These are phyloP conservation scores for Plasmodium knowlesi DNA, from an alignment of 169 alveolate genomes.

Conservation along the genomic window DNA sequence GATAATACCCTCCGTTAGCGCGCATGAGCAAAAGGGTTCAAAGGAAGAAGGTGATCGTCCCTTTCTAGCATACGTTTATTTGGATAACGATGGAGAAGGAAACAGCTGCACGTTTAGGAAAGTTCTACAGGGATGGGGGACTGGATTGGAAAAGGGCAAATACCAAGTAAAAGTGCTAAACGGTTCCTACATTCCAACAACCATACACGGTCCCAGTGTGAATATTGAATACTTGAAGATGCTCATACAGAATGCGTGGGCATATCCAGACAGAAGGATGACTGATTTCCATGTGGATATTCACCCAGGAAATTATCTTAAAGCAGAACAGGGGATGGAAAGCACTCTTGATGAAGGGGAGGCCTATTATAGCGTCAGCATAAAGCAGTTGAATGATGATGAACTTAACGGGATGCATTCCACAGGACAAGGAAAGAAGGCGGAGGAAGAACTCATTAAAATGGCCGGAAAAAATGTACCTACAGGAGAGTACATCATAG, in stretches of 20 bases:
- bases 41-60: background rate
- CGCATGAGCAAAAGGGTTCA: background rate
- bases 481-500: background rate
- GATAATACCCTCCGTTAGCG: background rate
- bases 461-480: slow-evolving; percentile 1
- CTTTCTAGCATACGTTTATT: background rate
- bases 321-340: background rate
- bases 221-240: background rate
- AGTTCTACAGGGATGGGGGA: background rate
- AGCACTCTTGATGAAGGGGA: background rate
- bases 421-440: background rate
- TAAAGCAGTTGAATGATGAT: background rate
- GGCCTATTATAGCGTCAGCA: slow-evolving; percentile 4
- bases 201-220: background rate
- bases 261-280: background rate
- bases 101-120: background rate
- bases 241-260: slow-evolving; percentile 20
- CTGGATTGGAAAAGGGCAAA: background rate
- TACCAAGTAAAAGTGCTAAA: slow-evolving; percentile 13
- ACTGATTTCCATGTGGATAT: background rate
- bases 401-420: background rate
- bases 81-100: slow-evolving; percentile 10
- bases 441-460: background rate
- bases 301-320: background rate
- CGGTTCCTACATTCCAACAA: slow-evolving; percentile 5